Conservation (phyloP, 176 grass and related monocot species). For the Cymbopogon citratus region DNA sequence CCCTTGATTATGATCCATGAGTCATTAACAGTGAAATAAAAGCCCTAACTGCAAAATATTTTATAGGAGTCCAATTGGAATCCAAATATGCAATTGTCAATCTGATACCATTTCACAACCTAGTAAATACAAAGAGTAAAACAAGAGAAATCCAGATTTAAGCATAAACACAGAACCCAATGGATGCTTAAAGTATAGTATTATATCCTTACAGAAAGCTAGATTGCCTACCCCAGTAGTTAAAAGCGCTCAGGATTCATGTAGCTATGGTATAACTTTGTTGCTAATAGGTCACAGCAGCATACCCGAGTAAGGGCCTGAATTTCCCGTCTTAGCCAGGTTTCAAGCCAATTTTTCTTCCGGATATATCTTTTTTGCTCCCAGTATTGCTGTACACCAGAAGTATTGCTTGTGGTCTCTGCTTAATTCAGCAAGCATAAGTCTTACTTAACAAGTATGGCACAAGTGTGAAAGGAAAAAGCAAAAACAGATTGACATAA, state of each 20-base stretch:
- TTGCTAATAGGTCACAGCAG: neutral
- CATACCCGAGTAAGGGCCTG: slow-evolving; percentile 45
- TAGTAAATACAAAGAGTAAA: neutral
- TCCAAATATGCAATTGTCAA: neutral
- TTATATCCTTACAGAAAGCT: neutral
- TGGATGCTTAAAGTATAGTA: neutral
- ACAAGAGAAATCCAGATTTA: neutral
- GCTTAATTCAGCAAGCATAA: slow-evolving; percentile 1
- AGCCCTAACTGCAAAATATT: neutral
- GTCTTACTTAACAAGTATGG: neutral
- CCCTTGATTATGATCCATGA: neutral
- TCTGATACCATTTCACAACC: neutral
- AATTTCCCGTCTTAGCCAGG: slow-evolving; percentile 53
- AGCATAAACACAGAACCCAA: neutral
- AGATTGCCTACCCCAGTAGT: neutral
- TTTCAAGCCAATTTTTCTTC: slow-evolving; percentile 46
- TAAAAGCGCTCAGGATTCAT: neutral
- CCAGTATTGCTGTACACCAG: slow-evolving; percentile 39
- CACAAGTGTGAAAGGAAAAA: neutral
- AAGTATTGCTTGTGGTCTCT: slow-evolving; percentile 21
- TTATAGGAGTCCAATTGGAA: neutral
- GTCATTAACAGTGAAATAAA: neutral
- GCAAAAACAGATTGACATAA: neutral
- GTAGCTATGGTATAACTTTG: neutral
- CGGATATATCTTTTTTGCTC: slow-evolving; percentile 34